Percentiles rank a stretch among this genome's conserved stretches.
These are phyloP conservation scores for Ricinus communis DNA, from an alignment of 345 rosid species.

Conservation along the genomic window DNA sequence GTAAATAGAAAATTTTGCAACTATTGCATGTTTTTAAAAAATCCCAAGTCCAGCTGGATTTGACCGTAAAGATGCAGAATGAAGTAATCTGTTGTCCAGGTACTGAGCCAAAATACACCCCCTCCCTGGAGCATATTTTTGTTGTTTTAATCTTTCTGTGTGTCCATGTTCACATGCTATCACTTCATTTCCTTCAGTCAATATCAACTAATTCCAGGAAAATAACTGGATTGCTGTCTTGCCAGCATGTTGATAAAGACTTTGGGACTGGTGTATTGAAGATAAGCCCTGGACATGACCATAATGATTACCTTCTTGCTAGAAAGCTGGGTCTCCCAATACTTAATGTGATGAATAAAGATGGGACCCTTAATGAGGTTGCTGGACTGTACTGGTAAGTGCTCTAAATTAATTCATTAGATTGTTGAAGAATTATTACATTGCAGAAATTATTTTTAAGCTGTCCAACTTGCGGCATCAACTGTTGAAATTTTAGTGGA, in stretches of 20 bases:
- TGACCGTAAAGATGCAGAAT: not conserved
- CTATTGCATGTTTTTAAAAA: not conserved
- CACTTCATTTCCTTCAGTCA: not conserved
- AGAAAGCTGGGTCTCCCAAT: constrained; percentile 96
- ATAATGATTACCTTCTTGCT: constrained; percentile 93
- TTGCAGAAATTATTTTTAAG: constrained; percentile 15
- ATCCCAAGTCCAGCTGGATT: not conserved
- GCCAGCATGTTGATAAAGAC: constrained; percentile 93
- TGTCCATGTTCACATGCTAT: not conserved
- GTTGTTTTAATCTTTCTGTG: not conserved
- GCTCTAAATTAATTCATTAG: constrained; percentile 14
- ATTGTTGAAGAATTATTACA: constrained; percentile 15
- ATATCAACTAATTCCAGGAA: not conserved
- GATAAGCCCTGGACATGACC: constrained; percentile 99
- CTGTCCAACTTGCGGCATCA: constrained; percentile 16
- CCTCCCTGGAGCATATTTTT: not conserved
- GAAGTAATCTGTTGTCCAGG: not conserved
- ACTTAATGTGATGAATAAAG: constrained; percentile 96
- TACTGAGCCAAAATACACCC: not conserved
- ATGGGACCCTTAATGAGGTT: constrained; percentile 89
- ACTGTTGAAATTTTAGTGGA: constrained; percentile 54
- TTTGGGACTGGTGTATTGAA: constrained; percentile 98
- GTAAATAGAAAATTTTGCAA: not conserved
- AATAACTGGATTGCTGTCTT: constrained; percentile 20
- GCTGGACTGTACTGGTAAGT: constrained; percentile 86